phyloP scores from a whole-genome alignment of 257 asterid species.

The Leonotis leonurus region DNA sequence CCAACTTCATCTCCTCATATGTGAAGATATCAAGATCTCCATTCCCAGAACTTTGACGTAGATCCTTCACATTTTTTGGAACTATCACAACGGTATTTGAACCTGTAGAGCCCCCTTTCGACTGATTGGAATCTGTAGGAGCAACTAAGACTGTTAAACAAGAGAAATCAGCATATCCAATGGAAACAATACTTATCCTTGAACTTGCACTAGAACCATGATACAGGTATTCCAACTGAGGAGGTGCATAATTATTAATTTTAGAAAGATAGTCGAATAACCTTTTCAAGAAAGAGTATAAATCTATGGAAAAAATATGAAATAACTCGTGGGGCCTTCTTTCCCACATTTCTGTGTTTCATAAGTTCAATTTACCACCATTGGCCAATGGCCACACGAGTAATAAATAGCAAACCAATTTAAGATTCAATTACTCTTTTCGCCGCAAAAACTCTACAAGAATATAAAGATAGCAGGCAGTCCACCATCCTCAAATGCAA shows the following conservation, averaged over 20 bases:
- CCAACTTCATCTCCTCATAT: slow-evolving; percentile 89
- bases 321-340: not conserved
- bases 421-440: not conserved
- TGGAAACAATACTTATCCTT: not conserved
- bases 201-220: not conserved
- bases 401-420: not conserved
- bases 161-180: slow-evolving; percentile 3
- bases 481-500: not conserved
- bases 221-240: not conserved
- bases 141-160: slow-evolving; percentile 11
- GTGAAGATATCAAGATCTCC: slow-evolving; percentile 75
- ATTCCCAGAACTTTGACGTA: slow-evolving; percentile 62
- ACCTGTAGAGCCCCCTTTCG: slow-evolving; percentile 33
- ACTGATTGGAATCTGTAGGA: slow-evolving; percentile 27
- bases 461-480: not conserved
- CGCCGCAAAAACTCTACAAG: not conserved
- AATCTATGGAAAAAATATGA: not conserved
- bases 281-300: not conserved
- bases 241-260: not conserved
- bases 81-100: slow-evolving; percentile 38
- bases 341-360: not conserved
- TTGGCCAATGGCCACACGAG: not conserved
- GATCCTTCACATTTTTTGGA: slow-evolving; percentile 65
- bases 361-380: slow-evolving; percentile 4
- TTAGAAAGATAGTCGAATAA: not conserved